Evolutionary conservation across 805 yeast genomes (phyloP), one percentile per base, ranked within the genome.

Genomic region (Candida taoyuanica): DNA sequence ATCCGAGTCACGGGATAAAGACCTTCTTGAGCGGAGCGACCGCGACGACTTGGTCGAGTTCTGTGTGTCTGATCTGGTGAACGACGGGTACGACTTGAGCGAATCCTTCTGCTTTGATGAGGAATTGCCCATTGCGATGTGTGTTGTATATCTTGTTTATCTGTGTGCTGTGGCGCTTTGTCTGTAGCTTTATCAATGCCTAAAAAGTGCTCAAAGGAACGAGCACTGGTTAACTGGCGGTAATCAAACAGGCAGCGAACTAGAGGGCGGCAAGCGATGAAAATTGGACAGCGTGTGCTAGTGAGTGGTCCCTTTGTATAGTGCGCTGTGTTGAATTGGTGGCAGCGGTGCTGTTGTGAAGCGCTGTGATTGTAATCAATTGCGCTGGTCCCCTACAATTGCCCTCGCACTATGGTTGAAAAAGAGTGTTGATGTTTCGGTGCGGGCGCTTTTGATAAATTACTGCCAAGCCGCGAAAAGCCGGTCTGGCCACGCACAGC

Each of bases 41-140:
- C 76, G 63, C 7, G 70, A 55, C 11, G 75, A 69, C 51, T 62
- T 70, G 12, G 67, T 65, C 7, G 78, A 72, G 38, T 65, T 70
- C 34, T 71, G 67, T 3, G 83, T 77, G 49, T 76, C 80, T 12
- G 75, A 67, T 33, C 81, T 59, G 14, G 73, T 62, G 52, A 76
- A 71, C 14, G 59, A 52, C n/a, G 80, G 74, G 13, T 52, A 54
- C 3, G 51, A 36, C 45, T 51, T 52, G 31, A 53, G 39, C 17
- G 59, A 44, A 32, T 51, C 56, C 40, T 54, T 55, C 42, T 46
- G 58, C 33, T 54, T 55, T n/a, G 60, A 55, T 8, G 58, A 49
- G 25, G 47, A 48, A 31, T 55, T 55, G 25, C 60, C 60, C 60
- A 55, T 55, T 4, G 31, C 20, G 17, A 33, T 30, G 27, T 30